These are phyloP conservation scores for Knoxia roxburghii DNA, from an alignment of 257 asterid species.

Conservation along the genomic window DNA sequence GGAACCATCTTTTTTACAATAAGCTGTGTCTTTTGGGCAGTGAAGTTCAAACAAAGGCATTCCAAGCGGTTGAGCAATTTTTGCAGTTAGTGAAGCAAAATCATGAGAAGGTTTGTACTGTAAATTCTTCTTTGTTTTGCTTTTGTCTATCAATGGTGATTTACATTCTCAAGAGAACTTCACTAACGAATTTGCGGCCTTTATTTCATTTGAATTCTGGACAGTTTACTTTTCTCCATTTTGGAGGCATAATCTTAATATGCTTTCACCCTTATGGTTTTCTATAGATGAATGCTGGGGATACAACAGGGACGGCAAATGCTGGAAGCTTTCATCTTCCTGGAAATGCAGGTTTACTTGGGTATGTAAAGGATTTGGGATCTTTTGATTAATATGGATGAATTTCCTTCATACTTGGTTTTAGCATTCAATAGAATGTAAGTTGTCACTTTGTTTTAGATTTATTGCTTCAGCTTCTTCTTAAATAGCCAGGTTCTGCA, in stretches of 20 bases:
- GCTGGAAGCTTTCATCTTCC: constrained; percentile 59
- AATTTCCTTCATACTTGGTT: background rate
- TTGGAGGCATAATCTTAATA: constrained; percentile 1
- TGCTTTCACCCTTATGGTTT: constrained; percentile 27
- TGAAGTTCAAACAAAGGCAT: constrained; percentile 87
- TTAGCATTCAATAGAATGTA: background rate
- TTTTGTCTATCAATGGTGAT: background rate
- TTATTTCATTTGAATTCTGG: background rate
- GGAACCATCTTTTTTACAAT: background rate
- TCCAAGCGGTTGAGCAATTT: constrained; percentile 92
- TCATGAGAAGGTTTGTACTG: constrained; percentile 61
- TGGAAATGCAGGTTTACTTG: constrained; percentile 94
- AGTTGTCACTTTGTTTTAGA: background rate
- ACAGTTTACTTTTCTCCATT: background rate
- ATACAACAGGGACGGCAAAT: constrained; percentile 46
- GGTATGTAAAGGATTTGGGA: constrained; percentile 41
- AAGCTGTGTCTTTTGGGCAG: constrained; percentile 34
- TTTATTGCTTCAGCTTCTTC: background rate
- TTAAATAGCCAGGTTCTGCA: background rate
- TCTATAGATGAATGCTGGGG: constrained; percentile 55
- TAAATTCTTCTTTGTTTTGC: background rate
- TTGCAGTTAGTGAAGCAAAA: constrained; percentile 76
- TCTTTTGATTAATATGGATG: background rate
- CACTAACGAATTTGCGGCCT: background rate
- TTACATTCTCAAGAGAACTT: background rate